phyloP scores from a whole-genome alignment of 306 rosid genomes.

The Sicyos edulis region DNA sequence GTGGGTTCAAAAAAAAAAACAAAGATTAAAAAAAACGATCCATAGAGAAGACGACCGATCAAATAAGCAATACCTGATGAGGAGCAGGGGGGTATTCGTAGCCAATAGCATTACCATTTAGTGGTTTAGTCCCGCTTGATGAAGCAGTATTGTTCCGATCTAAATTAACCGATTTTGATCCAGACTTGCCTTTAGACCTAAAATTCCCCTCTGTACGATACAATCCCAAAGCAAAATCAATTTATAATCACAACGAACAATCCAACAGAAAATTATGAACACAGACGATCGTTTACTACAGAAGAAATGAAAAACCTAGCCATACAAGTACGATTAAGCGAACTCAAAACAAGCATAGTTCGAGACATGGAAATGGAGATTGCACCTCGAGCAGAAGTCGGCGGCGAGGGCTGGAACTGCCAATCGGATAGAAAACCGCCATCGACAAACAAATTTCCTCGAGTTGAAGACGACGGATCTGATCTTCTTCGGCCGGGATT shows the following conservation, averaged over 20 bases:
- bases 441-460: constrained; percentile 45
- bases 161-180: constrained; percentile 34
- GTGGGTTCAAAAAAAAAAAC: too few relatives aligned
- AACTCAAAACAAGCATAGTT: background rate
- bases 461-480: constrained; percentile 11
- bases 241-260: constrained; percentile 16
- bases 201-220: constrained; percentile 48
- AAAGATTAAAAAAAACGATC: background rate
- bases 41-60: background rate
- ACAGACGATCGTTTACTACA: background rate
- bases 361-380: background rate
- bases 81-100: constrained; percentile 47
- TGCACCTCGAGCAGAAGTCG: constrained; percentile 39
- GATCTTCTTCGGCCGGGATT: constrained; percentile 34
- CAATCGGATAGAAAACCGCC: constrained; percentile 79
- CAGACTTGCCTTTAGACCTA: constrained; percentile 32
- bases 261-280: background rate
- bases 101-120: constrained; percentile 41
- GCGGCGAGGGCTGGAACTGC: constrained; percentile 32
- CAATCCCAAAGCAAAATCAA: constrained; percentile 22
- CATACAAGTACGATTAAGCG: background rate
- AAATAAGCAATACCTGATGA: constrained; percentile 45
- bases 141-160: constrained; percentile 39
- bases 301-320: background rate
- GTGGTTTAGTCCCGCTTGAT: constrained; percentile 29